phyloP scores from a whole-genome alignment of 2,329 filamentous ascomycete species.

The Aschersonia sp. region DNA sequence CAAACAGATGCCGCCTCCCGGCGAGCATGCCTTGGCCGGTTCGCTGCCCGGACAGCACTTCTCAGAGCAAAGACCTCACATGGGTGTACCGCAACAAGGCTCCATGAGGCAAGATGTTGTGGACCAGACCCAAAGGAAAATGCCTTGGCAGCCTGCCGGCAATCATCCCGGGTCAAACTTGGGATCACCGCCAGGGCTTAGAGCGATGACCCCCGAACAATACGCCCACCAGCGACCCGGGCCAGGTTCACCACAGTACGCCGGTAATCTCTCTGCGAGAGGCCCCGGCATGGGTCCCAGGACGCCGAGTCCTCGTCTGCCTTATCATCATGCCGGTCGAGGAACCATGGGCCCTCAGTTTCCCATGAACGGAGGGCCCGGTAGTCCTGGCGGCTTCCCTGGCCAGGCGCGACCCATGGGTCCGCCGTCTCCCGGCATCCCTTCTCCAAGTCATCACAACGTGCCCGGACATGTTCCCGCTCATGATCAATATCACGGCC shows the following conservation, averaged over 20 bases:
- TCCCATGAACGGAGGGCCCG: constrained; percentile 9
- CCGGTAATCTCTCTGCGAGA: constrained; percentile 41
- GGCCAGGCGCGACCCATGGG: constrained; percentile 20
- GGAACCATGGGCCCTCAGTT: constrained; percentile 7
- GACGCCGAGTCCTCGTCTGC: constrained; percentile 14
- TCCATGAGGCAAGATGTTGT: constrained; percentile 33
- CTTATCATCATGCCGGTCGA: constrained; percentile 11
- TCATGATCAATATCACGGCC: constrained; percentile 20
- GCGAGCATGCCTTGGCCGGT: constrained; percentile 5
- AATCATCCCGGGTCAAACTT: constrained; percentile 29
- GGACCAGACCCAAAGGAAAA: constrained; percentile 46
- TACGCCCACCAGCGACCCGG: constrained; percentile 67
- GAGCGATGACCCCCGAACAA: constrained; percentile 60
- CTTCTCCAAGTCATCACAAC: constrained; percentile 16
- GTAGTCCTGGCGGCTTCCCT: neutral
- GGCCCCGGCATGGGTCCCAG: constrained; percentile 15
- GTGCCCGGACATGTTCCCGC: constrained; percentile 6
- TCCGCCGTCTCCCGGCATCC: constrained; percentile 12
- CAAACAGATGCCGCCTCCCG: constrained; percentile 12
- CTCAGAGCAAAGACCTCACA: constrained; percentile 10
- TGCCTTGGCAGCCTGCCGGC: constrained; percentile 69
- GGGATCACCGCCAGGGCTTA: constrained; percentile 7
- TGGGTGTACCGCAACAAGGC: constrained; percentile 10
- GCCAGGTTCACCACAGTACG: constrained; percentile 38
- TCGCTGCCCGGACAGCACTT: constrained; percentile 16